Conservation (phyloP, 2,329 filamentous ascomycete genomes). For the Penicillium sp. region DNA sequence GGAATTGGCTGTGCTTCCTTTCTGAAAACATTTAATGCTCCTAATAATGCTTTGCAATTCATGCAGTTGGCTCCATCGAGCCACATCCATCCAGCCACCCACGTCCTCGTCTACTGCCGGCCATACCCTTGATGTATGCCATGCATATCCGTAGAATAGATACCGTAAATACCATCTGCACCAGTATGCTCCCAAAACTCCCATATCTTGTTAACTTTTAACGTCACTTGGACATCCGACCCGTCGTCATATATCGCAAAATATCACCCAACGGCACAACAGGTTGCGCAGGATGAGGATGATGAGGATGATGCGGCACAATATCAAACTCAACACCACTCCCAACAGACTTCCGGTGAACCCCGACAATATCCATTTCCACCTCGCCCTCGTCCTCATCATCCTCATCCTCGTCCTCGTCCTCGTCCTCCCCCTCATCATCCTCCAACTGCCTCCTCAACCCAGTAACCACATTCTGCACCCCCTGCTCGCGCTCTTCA, state of each 20-base stretch:
- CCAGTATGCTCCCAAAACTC: too few species aligned
- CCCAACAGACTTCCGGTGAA: conserved; percentile 36
- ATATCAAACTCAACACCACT: conserved; percentile 41
- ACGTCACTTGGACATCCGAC: conserved; percentile 31
- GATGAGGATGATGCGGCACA: conserved; percentile 30
- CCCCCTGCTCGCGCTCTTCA: conserved; percentile 68
- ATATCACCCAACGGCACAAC: conserved; percentile 52
- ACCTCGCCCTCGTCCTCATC: conserved; percentile 49
- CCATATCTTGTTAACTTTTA: too few species aligned
- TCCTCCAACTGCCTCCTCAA: conserved; percentile 63
- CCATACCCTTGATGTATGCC: background rate
- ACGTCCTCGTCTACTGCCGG: background rate
- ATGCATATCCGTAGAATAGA: background rate
- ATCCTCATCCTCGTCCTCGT: conserved; percentile 59
- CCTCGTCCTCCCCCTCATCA: conserved; percentile 53
- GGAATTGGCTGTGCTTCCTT: conserved; percentile 10
- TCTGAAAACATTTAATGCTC: conserved; percentile 16
- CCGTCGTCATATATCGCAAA: conserved; percentile 57
- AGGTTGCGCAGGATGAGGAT: conserved; percentile 26
- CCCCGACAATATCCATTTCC: conserved; percentile 48
- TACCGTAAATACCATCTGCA: background rate
- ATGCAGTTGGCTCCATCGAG: conserved; percentile 4
- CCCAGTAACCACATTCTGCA: conserved; percentile 74
- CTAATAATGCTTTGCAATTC: conserved; percentile 18
- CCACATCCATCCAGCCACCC: background rate